Evolutionary conservation across 352 stramenopile genomes (phyloP).

Genomic region (Phytophthora litchii): DNA sequence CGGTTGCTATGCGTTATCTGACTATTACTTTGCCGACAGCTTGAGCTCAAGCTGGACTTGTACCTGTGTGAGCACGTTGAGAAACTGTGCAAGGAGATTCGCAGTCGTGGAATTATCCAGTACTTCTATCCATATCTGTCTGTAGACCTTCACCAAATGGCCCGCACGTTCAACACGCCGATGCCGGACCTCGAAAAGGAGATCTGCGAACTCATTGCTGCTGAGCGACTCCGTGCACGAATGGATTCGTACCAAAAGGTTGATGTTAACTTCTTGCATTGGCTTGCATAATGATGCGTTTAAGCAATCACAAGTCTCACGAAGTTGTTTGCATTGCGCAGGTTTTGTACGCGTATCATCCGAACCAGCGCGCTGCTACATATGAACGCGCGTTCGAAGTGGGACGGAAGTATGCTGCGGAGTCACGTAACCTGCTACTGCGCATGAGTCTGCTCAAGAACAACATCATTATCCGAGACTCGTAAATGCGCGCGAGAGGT

Average conservation of each 20-base stretch:
- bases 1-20: neutral
- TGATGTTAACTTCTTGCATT: neutral
- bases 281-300: neutral
- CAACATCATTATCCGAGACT: constrained; percentile 80
- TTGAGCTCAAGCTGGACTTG: constrained; percentile 80
- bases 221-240: constrained; percentile 73
- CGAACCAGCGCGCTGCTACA: constrained; percentile 76
- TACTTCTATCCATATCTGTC: constrained; percentile 91
- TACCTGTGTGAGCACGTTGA: constrained; percentile 81
- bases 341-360: constrained; percentile 82
- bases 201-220: constrained; percentile 77
- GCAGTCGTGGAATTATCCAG: constrained; percentile 85
- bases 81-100: constrained; percentile 81
- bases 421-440: constrained; percentile 83
- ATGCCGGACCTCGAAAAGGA: constrained; percentile 73
- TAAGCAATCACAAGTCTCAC: too few species aligned
- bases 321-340: constrained; percentile 18
- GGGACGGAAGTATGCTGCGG: constrained; percentile 77
- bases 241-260: constrained; percentile 92
- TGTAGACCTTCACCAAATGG: constrained; percentile 88
- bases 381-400: constrained; percentile 86
- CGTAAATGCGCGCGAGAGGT: constrained; percentile 26
- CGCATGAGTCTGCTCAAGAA: constrained; percentile 90
- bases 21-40: constrained; percentile 31
- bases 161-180: constrained; percentile 79